Evolutionary conservation across 257 asterid species (phyloP).

Genomic region (Fraxinus americana): DNA sequence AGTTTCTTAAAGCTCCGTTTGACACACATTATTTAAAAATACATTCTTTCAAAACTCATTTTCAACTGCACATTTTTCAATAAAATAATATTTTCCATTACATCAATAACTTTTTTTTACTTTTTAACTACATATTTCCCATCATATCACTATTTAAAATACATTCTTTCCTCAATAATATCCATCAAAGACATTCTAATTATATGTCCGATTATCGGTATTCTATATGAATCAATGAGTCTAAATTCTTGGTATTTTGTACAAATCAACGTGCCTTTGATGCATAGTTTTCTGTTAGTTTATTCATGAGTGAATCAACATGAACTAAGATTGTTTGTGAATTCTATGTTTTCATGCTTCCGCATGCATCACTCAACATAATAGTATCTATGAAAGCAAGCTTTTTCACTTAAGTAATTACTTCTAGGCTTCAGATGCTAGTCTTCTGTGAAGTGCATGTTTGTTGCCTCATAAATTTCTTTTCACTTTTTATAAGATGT

Average conservation of each 20-base stretch:
- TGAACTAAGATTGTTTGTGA: background rate
- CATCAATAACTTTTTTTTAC: too few relatives aligned
- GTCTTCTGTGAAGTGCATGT: background rate
- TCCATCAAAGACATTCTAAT: too few relatives aligned
- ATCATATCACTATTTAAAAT: too few relatives aligned
- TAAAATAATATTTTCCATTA: too few relatives aligned
- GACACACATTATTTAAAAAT: too few relatives aligned
- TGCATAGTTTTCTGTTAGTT: background rate
- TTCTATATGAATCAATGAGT: background rate
- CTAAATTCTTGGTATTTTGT: background rate
- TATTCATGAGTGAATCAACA: background rate
- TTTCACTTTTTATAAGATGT: background rate
- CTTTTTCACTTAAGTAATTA: background rate
- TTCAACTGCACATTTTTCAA: too few relatives aligned
- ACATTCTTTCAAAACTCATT: too few relatives aligned
- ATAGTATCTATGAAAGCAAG: background rate
- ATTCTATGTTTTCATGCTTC: background rate
- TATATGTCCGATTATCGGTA: background rate
- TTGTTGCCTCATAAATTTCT: background rate
- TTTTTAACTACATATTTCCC: too few relatives aligned
- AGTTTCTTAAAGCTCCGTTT: background rate
- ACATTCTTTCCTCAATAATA: too few relatives aligned
- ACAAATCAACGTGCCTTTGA: background rate
- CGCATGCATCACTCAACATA: background rate
- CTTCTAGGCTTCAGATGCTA: background rate